These are phyloP conservation scores for Aspergillus proliferans DNA, from an alignment of 2,329 filamentous ascomycete genomes.

Conservation along the genomic window DNA sequence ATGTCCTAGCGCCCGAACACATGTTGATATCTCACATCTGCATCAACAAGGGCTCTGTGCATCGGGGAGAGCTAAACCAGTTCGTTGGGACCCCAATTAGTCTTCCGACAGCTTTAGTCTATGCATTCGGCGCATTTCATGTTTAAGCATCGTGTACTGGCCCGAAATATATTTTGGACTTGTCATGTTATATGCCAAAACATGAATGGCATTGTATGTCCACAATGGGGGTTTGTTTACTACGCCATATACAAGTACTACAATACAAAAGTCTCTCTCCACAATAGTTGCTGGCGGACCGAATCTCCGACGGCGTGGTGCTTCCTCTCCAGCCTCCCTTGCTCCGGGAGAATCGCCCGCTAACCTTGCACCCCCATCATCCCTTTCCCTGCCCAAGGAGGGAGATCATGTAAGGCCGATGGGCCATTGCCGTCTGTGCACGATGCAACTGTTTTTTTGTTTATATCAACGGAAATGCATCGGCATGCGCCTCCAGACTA, in stretches of 20 bases:
- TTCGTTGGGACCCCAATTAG: neutral
- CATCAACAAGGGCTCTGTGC: neutral
- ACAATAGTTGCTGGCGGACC: neutral
- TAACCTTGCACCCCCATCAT: slow-evolving; percentile 24
- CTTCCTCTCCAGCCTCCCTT: slow-evolving; percentile 12
- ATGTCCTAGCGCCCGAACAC: slow-evolving; percentile 3
- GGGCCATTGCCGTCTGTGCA: slow-evolving; percentile 30
- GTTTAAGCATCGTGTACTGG: neutral
- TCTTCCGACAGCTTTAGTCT: neutral
- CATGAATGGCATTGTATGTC: neutral
- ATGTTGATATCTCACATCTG: slow-evolving; percentile 23
- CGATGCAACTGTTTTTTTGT: slow-evolving; percentile 27
- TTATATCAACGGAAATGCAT: slow-evolving; percentile 27
- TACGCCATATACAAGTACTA: neutral
- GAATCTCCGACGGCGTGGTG: neutral
- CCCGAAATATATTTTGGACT: neutral
- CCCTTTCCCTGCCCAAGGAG: slow-evolving; percentile 28
- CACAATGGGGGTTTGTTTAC: neutral
- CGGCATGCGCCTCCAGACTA: slow-evolving; percentile 29
- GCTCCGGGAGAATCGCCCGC: slow-evolving; percentile 23
- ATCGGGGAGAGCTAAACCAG: neutral
- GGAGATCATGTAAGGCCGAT: slow-evolving; percentile 36
- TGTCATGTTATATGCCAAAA: neutral
- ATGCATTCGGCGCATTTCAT: neutral
- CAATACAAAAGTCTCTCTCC: neutral